A percentile compares a stretch with the other conserved stretches of the same genome.
phyloP scores from a whole-genome alignment of 257 asterid species.

The Asclepias syriaca region DNA sequence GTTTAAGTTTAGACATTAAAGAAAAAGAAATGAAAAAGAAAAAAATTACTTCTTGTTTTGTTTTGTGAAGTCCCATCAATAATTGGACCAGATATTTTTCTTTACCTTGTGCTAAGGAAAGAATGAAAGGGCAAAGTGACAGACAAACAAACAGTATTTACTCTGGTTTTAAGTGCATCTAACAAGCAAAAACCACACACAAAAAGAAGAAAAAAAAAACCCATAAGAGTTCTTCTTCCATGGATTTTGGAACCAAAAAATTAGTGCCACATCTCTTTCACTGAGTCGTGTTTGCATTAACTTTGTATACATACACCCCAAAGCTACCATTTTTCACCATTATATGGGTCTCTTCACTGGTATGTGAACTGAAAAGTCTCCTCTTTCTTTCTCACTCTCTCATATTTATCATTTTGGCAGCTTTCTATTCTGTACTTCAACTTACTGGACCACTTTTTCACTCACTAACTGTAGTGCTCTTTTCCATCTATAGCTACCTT shows the following conservation, averaged over 20 bases:
- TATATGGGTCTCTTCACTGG: constrained; percentile 9
- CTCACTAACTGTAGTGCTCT: constrained; percentile 18
- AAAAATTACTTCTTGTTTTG: background rate
- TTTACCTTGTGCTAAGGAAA: background rate
- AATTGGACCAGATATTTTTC: constrained; percentile 12
- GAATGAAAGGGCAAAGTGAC: background rate
- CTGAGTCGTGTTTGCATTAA: constrained; percentile 13
- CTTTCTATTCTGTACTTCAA: constrained; percentile 25
- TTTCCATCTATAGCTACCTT: constrained; percentile 21
- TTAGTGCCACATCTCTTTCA: constrained; percentile 24
- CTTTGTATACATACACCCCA: constrained; percentile 2
- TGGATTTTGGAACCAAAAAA: constrained; percentile 22
- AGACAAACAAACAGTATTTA: background rate
- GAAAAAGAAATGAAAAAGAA: too few relatives aligned
- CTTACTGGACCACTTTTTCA: constrained; percentile 32
- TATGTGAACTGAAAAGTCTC: background rate
- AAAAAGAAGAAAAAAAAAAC: background rate
- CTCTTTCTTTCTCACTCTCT: constrained; percentile 18
- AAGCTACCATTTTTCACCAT: constrained; percentile 4
- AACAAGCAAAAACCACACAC: background rate
- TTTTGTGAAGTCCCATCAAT: constrained; percentile 14
- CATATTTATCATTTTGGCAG: constrained; percentile 29
- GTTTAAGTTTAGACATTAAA: background rate
- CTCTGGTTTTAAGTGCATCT: background rate
- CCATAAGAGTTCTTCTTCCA: constrained; percentile 18